These are phyloP conservation scores for Starmerella floris DNA, from an alignment of 805 yeast genomes.

Conservation along the genomic window DNA sequence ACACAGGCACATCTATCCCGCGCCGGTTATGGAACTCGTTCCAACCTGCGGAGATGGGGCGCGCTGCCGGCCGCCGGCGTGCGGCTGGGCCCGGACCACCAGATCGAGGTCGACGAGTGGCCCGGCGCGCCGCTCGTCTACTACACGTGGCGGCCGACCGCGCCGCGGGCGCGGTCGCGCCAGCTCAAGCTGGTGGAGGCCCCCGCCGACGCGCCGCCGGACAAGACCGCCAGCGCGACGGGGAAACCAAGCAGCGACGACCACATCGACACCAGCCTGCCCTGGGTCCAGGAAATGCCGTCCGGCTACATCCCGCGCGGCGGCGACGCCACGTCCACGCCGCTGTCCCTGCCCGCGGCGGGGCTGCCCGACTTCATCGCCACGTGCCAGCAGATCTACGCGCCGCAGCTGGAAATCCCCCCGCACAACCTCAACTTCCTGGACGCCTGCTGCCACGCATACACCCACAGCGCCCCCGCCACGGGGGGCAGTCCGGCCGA, in stretches of 20 bases:
- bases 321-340: slow-evolving; percentile 38
- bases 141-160: slow-evolving; percentile 30
- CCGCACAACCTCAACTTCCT: slow-evolving; percentile 66
- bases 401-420: slow-evolving; percentile 40
- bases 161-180: background rate
- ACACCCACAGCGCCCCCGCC: slow-evolving; percentile 31
- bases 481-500: slow-evolving; percentile 38
- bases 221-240: too few relatives aligned
- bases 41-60: slow-evolving; percentile 61
- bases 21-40: slow-evolving; percentile 67
- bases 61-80: slow-evolving; percentile 69
- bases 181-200: background rate
- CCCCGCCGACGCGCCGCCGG: background rate
- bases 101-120: slow-evolving; percentile 48
- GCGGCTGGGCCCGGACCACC: slow-evolving; percentile 60
- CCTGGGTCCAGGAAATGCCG: slow-evolving; percentile 70
- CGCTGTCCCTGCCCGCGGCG: slow-evolving; percentile 46
- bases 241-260: slow-evolving; percentile 6
- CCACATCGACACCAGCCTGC: slow-evolving; percentile 18
- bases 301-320: slow-evolving; percentile 79
- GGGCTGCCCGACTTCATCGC: slow-evolving; percentile 43
- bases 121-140: slow-evolving; percentile 52
- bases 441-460: slow-evolving; percentile 47
- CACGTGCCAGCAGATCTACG: slow-evolving; percentile 39
- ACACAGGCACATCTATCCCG: too few relatives aligned